These are phyloP conservation scores for Pezicula carpinea DNA, from an alignment of 2,329 filamentous ascomycete species.

Conservation along the genomic window DNA sequence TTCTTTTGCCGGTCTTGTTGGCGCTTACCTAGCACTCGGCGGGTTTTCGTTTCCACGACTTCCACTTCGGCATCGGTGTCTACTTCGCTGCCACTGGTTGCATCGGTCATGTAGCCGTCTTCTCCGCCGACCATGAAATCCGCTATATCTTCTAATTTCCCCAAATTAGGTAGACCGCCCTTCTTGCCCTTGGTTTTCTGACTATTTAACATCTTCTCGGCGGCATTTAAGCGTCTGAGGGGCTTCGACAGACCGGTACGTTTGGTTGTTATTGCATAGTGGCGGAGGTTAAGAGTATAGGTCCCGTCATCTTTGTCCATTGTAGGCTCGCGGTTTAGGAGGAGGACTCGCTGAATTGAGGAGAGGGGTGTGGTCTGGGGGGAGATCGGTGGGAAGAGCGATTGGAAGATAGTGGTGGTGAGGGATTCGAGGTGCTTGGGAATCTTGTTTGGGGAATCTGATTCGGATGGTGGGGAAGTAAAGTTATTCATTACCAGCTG, in stretches of 20 bases:
- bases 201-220: slow-evolving; percentile 64
- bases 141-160: slow-evolving; percentile 85
- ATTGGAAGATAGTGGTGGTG: slow-evolving; percentile 91
- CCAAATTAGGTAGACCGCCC: slow-evolving; percentile 78
- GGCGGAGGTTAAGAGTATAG: slow-evolving; percentile 82
- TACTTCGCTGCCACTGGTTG: slow-evolving; percentile 79
- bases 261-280: slow-evolving; percentile 93
- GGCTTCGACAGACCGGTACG: slow-evolving; percentile 79
- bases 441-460: slow-evolving; percentile 62
- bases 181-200: slow-evolving; percentile 56
- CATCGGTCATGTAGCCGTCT: slow-evolving; percentile 81
- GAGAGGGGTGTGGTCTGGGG: slow-evolving; percentile 84
- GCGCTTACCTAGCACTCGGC: slow-evolving; percentile 50
- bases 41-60: slow-evolving; percentile 60
- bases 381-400: slow-evolving; percentile 91
- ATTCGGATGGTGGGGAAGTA: slow-evolving; percentile 52
- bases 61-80: slow-evolving; percentile 97
- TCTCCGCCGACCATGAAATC: slow-evolving; percentile 90
- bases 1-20: slow-evolving; percentile 37
- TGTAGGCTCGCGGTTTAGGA: slow-evolving; percentile 75
- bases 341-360: slow-evolving; percentile 85
- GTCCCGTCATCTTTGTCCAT: slow-evolving; percentile 51
- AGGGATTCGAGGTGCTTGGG: slow-evolving; percentile 92
- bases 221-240: slow-evolving; percentile 77
- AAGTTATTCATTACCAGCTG: slow-evolving; percentile 99